phyloP scores from a whole-genome alignment of 768 basidiomycete species.

The Serendipita vermifera region DNA sequence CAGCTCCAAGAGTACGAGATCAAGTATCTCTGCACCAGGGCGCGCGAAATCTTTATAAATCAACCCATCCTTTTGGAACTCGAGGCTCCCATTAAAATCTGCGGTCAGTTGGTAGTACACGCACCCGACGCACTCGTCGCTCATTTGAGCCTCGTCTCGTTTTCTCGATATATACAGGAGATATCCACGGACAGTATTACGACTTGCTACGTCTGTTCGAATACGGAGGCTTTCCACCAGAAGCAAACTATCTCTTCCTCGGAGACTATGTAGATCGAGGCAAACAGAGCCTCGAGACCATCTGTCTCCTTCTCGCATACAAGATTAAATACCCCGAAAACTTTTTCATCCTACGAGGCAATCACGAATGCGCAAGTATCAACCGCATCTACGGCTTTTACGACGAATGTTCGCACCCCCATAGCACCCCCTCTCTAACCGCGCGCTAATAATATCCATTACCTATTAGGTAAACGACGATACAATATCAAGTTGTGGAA shows the following conservation, averaged over 20 bases:
- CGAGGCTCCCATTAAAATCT: conserved; percentile 99
- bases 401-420: conserved; percentile 72
- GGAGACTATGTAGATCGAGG: conserved; percentile 99
- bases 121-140: conserved; percentile 16
- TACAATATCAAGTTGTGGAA: conserved; percentile 99
- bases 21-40: conserved; percentile 97
- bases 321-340: conserved; percentile 99
- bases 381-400: conserved; percentile 99
- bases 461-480: conserved; percentile 78
- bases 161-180: conserved; percentile 41
- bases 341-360: conserved; percentile 98
- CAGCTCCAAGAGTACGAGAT: conserved; percentile 98
- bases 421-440: background rate
- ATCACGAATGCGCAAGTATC: conserved; percentile 98
- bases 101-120: conserved; percentile 48
- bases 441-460: background rate
- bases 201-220: conserved; percentile 96
- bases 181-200: conserved; percentile 99
- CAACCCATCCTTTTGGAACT: conserved; percentile 96
- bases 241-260: conserved; percentile 99
- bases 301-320: conserved; percentile 96
- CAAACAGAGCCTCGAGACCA: conserved; percentile 98
- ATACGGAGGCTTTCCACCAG: conserved; percentile 98
- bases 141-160: conserved; percentile 9
- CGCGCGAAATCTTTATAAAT: conserved; percentile 97